phyloP scores from a whole-genome alignment of 129 eudicot species.

The Dittrichia graveolens region DNA sequence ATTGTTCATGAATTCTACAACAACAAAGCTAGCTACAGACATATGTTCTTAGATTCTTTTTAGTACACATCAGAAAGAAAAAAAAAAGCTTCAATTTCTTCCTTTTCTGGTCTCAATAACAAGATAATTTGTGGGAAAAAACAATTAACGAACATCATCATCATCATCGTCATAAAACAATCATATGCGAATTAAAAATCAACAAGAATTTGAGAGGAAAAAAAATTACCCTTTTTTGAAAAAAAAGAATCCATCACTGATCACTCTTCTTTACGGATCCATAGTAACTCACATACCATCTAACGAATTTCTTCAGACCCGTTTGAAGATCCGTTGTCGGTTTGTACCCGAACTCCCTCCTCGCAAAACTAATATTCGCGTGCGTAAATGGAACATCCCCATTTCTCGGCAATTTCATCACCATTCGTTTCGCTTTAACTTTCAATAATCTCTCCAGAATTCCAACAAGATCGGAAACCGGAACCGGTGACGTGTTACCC shows the following conservation, averaged over 20 bases:
- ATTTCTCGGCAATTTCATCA: conserved; percentile 77
- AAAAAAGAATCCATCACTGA: conserved; percentile 42
- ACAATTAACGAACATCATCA: conserved; percentile 1
- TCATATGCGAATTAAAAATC: conserved; percentile 47
- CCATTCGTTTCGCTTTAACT: conserved; percentile 63
- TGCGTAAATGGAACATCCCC: conserved; percentile 87
- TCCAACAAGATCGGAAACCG: conserved; percentile 69
- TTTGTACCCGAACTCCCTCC: conserved; percentile 70
- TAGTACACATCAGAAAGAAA: conserved; percentile 46
- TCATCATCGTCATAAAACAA: conserved; percentile 33
- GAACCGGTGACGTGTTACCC: conserved; percentile 87
- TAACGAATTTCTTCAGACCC: conserved; percentile 82
- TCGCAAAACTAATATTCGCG: conserved; percentile 75
- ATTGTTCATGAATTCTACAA: conserved; percentile 53
- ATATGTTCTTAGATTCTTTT: conserved; percentile 36
- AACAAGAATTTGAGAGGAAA: conserved; percentile 50
- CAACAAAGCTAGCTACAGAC: conserved; percentile 58
- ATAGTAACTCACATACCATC: conserved; percentile 81
- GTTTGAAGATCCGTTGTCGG: conserved; percentile 83
- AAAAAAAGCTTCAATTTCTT: conserved; percentile 39
- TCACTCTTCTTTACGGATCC: conserved; percentile 59
- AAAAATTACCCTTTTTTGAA: conserved; percentile 12
- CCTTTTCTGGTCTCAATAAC: conserved; percentile 39
- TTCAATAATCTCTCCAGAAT: conserved; percentile 75
- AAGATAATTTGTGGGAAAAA: conserved; percentile 36